phyloP scores from a whole-genome alignment of 2,329 filamentous ascomycete species.

The Emericellopsis atlantica region DNA sequence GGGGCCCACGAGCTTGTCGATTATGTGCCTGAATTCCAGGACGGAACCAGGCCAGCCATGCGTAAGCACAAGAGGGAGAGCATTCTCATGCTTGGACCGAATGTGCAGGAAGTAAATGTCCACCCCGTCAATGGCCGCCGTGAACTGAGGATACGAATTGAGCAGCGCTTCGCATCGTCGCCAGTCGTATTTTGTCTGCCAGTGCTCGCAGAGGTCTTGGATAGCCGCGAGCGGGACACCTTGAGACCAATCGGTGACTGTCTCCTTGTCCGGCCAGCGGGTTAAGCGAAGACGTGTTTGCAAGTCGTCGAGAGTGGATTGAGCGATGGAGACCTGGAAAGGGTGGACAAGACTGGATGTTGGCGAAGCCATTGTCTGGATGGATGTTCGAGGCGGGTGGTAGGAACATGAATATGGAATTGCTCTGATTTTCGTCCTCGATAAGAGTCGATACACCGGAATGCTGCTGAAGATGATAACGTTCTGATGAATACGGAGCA shows the following conservation, averaged over 20 bases:
- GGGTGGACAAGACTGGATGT: not conserved
- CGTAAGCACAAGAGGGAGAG: conserved; percentile 4
- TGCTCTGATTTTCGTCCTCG: not conserved
- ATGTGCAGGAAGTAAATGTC: conserved; percentile 1
- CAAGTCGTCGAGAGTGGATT: conserved; percentile 2
- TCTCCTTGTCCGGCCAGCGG: conserved; percentile 3
- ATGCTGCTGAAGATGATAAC: too few relatives aligned
- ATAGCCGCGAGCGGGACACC: conserved; percentile 1
- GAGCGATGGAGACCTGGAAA: conserved; percentile 2
- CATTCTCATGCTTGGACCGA: conserved; percentile 4
- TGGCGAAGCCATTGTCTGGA: not conserved
- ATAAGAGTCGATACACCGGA: too few relatives aligned
- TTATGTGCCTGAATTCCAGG: conserved; percentile 2
- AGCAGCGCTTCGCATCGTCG: conserved; percentile 4
- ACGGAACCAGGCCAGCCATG: conserved; percentile 5
- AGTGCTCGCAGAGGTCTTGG: conserved; percentile 2
- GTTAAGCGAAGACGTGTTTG: conserved; percentile 2
- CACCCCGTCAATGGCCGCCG: conserved; percentile 3
- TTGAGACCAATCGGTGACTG: conserved; percentile 4
- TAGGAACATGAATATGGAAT: not conserved
- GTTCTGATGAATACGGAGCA: too few relatives aligned
- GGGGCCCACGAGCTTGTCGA: not conserved
- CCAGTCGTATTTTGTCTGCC: conserved; percentile 5
- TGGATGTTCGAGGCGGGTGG: not conserved
- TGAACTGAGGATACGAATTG: conserved; percentile 5